Base-by-base conservation (phyloP, 352 stramenopile genomes). In the Phytophthora cajani region DNA sequence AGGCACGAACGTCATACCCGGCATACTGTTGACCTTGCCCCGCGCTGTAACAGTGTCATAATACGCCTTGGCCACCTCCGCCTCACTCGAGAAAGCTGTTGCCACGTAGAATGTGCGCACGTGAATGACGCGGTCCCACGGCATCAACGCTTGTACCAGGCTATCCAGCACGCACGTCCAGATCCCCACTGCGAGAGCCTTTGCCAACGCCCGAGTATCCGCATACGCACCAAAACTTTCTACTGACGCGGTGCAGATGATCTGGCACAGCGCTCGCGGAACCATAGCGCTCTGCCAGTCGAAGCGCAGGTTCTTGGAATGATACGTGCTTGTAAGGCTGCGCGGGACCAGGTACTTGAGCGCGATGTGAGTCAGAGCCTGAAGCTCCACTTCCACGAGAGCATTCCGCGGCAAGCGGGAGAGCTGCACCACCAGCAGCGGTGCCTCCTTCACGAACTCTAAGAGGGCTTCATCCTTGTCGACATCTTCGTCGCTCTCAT, bases 401-500 rank as follows among this genome's bases (percentile, higher is more conserved):
- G 86, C 88, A 49, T 85, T 67, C 16, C 86, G 82, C 4, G 89
- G 89, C 60, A 96, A 64, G 51, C 73, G 78, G 21, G 88, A 89
- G n/a, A 95, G 70, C 49, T 91, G 77, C 23, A 94, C 73, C 12
- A 87, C 72, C 47, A 92, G 64, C 52, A 94, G 30, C 19, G 89
- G 89, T 6, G 74, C 69, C n/a, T 84, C 44, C 32, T 65, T 71
- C 7, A 81, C 85, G 11, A 95, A 75, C 32, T 69, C 64, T 2
- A 90, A 38, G 3, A 72, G 80, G 17, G 67, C 70, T 33, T 82
- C 76, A 7, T 77, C 60, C 65, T 92, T 94, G 69, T 94, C 81
- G n/a, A 88, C 80, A 23, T 93, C 85, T 21, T 89, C 84, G 53
- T 93, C 82, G 51, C 87, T 93, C 58, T 93, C 84, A 38, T 91